Evolutionary conservation across 306 rosid species (phyloP).

Genomic region (Trifolium fragiferum): DNA sequence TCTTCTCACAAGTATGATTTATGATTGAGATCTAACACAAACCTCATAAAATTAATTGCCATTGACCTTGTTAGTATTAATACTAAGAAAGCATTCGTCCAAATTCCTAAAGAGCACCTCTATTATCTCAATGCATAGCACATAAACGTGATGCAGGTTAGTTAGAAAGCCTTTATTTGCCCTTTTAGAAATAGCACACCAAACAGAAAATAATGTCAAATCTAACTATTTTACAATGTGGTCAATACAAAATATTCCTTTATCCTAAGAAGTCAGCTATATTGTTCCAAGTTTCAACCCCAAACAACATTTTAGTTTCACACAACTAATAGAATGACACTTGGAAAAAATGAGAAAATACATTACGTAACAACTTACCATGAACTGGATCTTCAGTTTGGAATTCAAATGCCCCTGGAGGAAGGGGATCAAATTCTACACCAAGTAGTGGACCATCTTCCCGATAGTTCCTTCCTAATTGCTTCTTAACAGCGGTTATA

Average conservation of each 20-base stretch:
- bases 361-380: constrained; percentile 55
- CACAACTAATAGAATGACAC: constrained; percentile 31
- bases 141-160: constrained; percentile 22
- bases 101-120: constrained; percentile 10
- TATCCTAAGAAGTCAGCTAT: background rate
- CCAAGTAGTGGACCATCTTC: constrained; percentile 94
- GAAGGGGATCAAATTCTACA: constrained; percentile 83
- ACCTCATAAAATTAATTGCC: constrained; percentile 4
- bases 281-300: constrained; percentile 25
- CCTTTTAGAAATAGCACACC: constrained; percentile 26
- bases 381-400: constrained; percentile 60
- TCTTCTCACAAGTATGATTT: background rate
- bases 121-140: constrained; percentile 31
- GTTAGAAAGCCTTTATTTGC: constrained; percentile 15
- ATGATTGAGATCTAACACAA: constrained; percentile 3
- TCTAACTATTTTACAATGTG: constrained; percentile 13
- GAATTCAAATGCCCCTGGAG: constrained; percentile 93
- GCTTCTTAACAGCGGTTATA: constrained; percentile 94
- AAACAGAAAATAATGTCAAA: constrained; percentile 12
- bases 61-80: background rate
- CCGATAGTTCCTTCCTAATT: constrained; percentile 70
- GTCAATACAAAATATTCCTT: constrained; percentile 15
- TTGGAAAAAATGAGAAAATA: background rate
- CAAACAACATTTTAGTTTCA: constrained; percentile 22
- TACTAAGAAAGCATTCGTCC: constrained; percentile 15